These are phyloP conservation scores for Trichoderma sp. DNA, from an alignment of 2,329 filamentous ascomycete genomes.

Conservation along the genomic window DNA sequence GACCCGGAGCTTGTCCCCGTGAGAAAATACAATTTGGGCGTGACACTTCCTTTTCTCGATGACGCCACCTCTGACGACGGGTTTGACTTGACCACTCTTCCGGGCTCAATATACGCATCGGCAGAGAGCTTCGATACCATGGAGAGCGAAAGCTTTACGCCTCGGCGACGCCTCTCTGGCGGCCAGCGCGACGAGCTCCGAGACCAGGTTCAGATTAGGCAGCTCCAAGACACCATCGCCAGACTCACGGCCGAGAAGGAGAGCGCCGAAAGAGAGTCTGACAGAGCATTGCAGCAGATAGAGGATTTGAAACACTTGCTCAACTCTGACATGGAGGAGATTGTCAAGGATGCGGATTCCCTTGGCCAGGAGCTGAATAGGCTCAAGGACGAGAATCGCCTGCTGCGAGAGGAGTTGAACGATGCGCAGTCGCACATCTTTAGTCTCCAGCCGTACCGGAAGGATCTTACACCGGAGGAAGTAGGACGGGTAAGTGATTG, in stretches of 20 bases:
- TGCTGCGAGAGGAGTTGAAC: conserved; percentile 31
- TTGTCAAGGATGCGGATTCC: conserved; percentile 26
- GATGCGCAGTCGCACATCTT: conserved; percentile 41
- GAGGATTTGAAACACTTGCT: conserved; percentile 27
- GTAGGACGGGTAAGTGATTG: conserved; percentile 32
- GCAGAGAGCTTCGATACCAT: conserved; percentile 11
- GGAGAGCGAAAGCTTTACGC: conserved; percentile 13
- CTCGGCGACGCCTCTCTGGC: conserved; percentile 6
- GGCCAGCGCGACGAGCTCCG: background rate
- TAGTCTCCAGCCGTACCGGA: conserved; percentile 40
- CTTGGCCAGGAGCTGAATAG: conserved; percentile 24
- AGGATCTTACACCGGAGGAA: conserved; percentile 37
- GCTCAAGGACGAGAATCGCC: conserved; percentile 29
- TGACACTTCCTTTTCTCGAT: background rate
- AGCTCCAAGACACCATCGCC: conserved; percentile 21
- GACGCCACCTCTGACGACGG: conserved; percentile 11
- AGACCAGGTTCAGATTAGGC: conserved; percentile 15
- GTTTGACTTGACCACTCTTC: conserved; percentile 6
- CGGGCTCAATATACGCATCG: conserved; percentile 12
- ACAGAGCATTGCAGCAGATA: conserved; percentile 26
- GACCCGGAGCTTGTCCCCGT: conserved; percentile 1
- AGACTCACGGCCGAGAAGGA: conserved; percentile 28
- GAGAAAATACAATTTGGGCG: conserved; percentile 3
- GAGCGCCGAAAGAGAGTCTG: conserved; percentile 31
- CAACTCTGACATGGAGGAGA: conserved; percentile 25